Base-by-base conservation (phyloP, 805 yeast species). In the Clavispora santaluciae region DNA sequence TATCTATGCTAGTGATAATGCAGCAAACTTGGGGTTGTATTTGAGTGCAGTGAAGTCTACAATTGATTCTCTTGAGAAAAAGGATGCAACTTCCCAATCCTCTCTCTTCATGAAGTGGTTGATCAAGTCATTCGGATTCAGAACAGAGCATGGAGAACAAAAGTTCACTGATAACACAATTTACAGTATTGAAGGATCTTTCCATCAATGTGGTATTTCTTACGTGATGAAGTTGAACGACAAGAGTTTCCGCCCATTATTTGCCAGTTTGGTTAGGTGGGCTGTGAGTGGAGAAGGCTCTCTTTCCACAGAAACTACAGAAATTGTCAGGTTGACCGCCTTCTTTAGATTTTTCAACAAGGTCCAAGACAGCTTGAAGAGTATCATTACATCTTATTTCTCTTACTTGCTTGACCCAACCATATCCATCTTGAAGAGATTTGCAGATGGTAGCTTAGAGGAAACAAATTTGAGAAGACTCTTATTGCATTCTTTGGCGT, bases 191-290 rank as follows among this genome's bases (percentile, higher is more conserved):
- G 98, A 91, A 59, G 73, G 88, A 15, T 75, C 83, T 9, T 78
- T 84, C 57, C 83, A 85, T 53, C 69, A 75, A 28, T 78, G 89
- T 57, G 90, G 86, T 16, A 78, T 91, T 49, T 70, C 70, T 18
- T 82, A 80, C 51, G 95, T 91, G 15, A 75, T 93, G 82, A 90
- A 91, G 63, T 75, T 93, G 64, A 93, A 93, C 59, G 99, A 93
- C 60, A 88, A 87, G 66, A 78, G 82, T 17, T 93, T 93, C 74
- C 79, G 97, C 57, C 99, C 99, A 15, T 69, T 87, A 57, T 93
- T 93, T 65, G 91, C 90, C 6, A 71, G 82, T 20, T 70, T 88
- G 52, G 89, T 85, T 10, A 79, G 89, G 59, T 93, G 99, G 99
- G 95, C 96, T 2, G 76, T 86, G 53, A 85, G 81, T 47, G 95